Evolutionary conservation across 257 asterid genomes (phyloP), one percentile per base, ranked within the genome.

Genomic region (Mitragyna speciosa): DNA sequence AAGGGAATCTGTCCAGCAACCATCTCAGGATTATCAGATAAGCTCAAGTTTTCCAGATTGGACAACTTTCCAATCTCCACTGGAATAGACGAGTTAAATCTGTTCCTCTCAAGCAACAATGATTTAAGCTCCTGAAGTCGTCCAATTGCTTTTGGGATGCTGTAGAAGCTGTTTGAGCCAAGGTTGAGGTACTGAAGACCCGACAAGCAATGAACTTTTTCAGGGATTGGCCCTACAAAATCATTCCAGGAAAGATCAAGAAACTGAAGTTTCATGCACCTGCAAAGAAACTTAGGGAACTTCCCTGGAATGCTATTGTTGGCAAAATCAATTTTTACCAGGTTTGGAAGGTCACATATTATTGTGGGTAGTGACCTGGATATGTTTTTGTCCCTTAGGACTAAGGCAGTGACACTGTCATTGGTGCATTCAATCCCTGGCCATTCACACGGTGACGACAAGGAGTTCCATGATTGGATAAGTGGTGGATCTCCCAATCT

Each of bases 91-190:
- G 24, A 64, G 39, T 87, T 72, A 69, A 92, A 87, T 56, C 89
- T 63, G 69, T 92, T 94, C 70, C 4, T 11, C 81, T 82, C 0
- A 10, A 94, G 76, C 56, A 41, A 0, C 82, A 92, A 72, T 0
- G 47, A 76, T 33, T 15, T 69, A 61, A 94, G 84, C 80, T 84
- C 84, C 12, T 83, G 78, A 73, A 94, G 78, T 45, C 86, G 85
- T 12, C 96, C 98, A 58, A 94, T 82, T 5, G 75, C 69, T 75
- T 89, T 86, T 41, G 98, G 98, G 61, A 94, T 75, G 73, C 95
- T 96, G 83, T 90, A 82, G 90, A 94, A 89, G 78, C 90, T 89
- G 82, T 94, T 94, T 31, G 74, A 83, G 65, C 91, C 64, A 70
- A 92, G 84, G 52, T 94, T 85, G 77, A 93, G 88, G 81, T 79